phyloP scores from a whole-genome alignment of 2,329 filamentous ascomycete species.

The Fragosphaeria purpurea region DNA sequence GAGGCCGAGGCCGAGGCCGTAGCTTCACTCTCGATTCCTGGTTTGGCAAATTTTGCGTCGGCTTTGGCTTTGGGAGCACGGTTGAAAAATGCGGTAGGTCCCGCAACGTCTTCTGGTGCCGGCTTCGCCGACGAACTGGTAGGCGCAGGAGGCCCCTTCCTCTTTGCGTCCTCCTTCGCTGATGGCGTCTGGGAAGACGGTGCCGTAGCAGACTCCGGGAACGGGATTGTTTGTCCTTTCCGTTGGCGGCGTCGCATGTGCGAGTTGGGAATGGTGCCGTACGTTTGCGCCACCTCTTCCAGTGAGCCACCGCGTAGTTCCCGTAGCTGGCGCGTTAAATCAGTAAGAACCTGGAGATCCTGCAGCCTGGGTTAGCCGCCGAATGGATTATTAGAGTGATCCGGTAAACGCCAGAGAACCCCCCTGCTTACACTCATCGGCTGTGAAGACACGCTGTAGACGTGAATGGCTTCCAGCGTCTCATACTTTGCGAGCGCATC shows the following conservation, averaged over 20 bases:
- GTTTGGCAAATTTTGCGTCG: not conserved
- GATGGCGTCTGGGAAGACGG: too few species aligned
- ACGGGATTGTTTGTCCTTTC: constrained; percentile 16
- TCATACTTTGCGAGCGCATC: constrained; percentile 59
- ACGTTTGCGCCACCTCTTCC: constrained; percentile 47
- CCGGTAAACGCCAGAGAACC: not conserved
- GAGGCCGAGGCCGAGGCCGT: constrained; percentile 13
- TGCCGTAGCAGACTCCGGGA: too few species aligned
- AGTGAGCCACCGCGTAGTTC: constrained; percentile 50
- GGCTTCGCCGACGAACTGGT: not conserved
- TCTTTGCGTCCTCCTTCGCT: too few species aligned
- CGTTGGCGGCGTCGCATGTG: constrained; percentile 47
- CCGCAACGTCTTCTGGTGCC: not conserved
- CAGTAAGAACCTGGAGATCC: constrained; percentile 60
- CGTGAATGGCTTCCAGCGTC: constrained; percentile 66
- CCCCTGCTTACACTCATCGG: constrained; percentile 46
- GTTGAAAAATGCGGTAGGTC: not conserved
- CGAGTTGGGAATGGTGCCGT: constrained; percentile 67
- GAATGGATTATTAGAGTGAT: not conserved
- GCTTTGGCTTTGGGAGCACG: not conserved
- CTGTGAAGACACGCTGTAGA: constrained; percentile 74
- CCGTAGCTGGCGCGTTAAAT: constrained; percentile 55
- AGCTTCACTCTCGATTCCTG: not conserved
- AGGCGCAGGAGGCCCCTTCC: not conserved
- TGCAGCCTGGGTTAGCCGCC: constrained; percentile 8